Percentiles rank a stretch among this genome's conserved stretches.
Evolutionary conservation across 2,329 filamentous ascomycete genomes (phyloP).

Genomic region (Bipolaris sorokiniana): DNA sequence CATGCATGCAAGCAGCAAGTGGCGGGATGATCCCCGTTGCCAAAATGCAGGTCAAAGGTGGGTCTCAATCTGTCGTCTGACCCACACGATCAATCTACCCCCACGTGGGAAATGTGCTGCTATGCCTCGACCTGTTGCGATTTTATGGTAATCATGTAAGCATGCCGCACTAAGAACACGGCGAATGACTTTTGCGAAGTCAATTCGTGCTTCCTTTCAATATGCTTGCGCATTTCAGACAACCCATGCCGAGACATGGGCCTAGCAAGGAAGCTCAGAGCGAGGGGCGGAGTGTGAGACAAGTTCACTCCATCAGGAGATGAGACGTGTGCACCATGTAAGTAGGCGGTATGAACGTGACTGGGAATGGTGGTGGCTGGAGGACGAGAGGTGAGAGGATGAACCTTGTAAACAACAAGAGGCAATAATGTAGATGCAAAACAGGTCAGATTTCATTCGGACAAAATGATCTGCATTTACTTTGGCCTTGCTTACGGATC

Average conservation of each 20-base stretch:
- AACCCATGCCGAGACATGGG: neutral
- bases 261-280: neutral
- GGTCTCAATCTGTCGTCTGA: neutral
- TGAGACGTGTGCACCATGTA: neutral
- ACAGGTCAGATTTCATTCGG: neutral
- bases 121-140: neutral
- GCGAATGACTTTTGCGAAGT: neutral
- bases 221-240: neutral
- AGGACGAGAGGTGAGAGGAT: neutral
- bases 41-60: neutral
- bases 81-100: neutral
- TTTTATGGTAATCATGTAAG: neutral
- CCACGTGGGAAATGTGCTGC: neutral
- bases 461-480: neutral
- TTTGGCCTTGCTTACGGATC: neutral
- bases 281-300: neutral
- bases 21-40: neutral
- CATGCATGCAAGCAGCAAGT: neutral
- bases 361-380: neutral
- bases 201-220: neutral
- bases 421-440: neutral
- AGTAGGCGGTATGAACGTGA: neutral
- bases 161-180: neutral
- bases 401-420: neutral
- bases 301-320: neutral